phyloP scores from a whole-genome alignment of 331 rosid species.

The Quercus lobata region DNA sequence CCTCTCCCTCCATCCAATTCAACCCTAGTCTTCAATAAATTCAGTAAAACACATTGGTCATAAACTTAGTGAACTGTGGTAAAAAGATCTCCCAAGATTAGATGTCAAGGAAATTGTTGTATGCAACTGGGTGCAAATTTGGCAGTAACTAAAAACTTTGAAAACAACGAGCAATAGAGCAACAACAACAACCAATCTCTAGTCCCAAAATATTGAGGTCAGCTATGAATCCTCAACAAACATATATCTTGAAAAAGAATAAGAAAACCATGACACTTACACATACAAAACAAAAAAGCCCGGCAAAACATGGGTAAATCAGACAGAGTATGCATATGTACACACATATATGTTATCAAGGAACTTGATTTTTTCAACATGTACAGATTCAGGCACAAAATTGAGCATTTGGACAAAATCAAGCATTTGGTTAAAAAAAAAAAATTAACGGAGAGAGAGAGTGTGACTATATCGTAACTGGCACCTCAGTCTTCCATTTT shows the following conservation, averaged over 20 bases:
- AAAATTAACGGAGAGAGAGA: not conserved
- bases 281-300: not conserved
- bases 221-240: too few relatives aligned
- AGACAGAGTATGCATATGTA: not conserved
- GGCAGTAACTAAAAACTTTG: too few relatives aligned
- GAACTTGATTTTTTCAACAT: not conserved
- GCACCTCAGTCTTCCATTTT: not conserved
- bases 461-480: not conserved
- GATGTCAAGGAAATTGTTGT: too few relatives aligned
- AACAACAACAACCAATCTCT: too few relatives aligned
- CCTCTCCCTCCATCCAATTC: too few relatives aligned
- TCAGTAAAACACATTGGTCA: too few relatives aligned
- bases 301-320: not conserved
- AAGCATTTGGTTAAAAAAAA: not conserved
- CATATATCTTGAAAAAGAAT: not conserved
- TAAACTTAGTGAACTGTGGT: too few relatives aligned
- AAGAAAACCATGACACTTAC: not conserved
- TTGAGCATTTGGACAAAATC: not conserved
- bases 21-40: too few relatives aligned
- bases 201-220: too few relatives aligned
- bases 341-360: not conserved
- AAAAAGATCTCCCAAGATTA: too few relatives aligned
- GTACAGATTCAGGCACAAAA: not conserved
- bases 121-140: too few relatives aligned
- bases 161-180: too few relatives aligned